These are phyloP conservation scores for Blastosporella zonata DNA, from an alignment of 1,284 basidiomycete species.

Conservation along the genomic window DNA sequence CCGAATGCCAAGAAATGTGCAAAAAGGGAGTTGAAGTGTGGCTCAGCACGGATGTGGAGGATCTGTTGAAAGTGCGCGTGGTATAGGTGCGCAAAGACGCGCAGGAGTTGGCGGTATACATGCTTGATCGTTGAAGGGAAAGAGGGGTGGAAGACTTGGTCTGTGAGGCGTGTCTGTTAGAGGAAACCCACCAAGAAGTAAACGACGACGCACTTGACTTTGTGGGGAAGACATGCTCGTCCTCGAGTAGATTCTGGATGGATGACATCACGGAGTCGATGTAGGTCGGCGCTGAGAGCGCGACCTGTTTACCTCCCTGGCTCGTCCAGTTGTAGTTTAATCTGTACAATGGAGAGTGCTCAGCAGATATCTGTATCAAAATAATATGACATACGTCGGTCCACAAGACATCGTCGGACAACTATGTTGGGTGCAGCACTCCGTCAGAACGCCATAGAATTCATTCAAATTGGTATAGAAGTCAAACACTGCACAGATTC, in stretches of 20 bases:
- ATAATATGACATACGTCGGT: slow-evolving; percentile 56
- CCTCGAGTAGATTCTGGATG: slow-evolving; percentile 91
- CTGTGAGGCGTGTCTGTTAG: slow-evolving; percentile 35
- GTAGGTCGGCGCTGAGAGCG: slow-evolving; percentile 95
- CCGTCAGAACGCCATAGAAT: slow-evolving; percentile 94
- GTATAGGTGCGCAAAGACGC: slow-evolving; percentile 97
- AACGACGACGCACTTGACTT: slow-evolving; percentile 70
- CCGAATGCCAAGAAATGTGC: slow-evolving; percentile 96
- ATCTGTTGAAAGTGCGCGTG: slow-evolving; percentile 92
- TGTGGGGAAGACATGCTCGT: slow-evolving; percentile 94
- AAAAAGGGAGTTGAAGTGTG: slow-evolving; percentile 96
- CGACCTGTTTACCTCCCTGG: slow-evolving; percentile 86
- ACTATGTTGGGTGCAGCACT: slow-evolving; percentile 87
- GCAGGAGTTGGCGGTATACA: slow-evolving; percentile 94
- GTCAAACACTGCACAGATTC: slow-evolving; percentile 68
- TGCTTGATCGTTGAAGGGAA: slow-evolving; percentile 94
- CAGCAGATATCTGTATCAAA: slow-evolving; percentile 3
- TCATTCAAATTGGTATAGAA: slow-evolving; percentile 97
- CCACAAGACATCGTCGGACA: slow-evolving; percentile 96
- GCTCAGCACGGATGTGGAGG: slow-evolving; percentile 90
- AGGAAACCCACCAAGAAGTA: background rate
- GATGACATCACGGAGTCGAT: slow-evolving; percentile 99
- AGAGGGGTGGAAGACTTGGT: slow-evolving; percentile 83
- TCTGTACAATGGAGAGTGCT: slow-evolving; percentile 36
- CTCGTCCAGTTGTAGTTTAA: slow-evolving; percentile 97